phyloP scores from a whole-genome alignment of 768 basidiomycete species.

The Boletus vinaceobasis region DNA sequence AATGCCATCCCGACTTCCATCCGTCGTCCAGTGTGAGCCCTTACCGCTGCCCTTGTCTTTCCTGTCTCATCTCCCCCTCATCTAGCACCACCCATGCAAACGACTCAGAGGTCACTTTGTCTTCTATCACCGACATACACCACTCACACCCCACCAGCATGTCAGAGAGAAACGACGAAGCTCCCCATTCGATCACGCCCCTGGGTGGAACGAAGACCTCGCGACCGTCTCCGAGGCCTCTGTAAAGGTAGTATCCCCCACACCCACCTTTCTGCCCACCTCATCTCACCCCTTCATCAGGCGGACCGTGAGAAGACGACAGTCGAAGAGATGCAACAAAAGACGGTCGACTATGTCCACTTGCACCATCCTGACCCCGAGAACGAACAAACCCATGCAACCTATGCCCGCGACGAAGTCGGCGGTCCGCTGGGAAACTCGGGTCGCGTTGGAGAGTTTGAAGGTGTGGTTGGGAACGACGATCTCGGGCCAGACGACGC shows the following conservation, averaged over 20 bases:
- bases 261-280: background rate
- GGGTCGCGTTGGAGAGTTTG: slow-evolving; percentile 30
- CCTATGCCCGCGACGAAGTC: slow-evolving; percentile 28
- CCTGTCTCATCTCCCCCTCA: background rate
- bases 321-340: slow-evolving; percentile 19
- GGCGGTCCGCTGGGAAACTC: slow-evolving; percentile 27
- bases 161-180: slow-evolving; percentile 55
- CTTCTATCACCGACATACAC: background rate
- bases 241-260: slow-evolving; percentile 45
- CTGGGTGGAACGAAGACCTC: slow-evolving; percentile 70
- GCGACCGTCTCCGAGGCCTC: slow-evolving; percentile 63
- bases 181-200: slow-evolving; percentile 46
- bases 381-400: slow-evolving; percentile 21
- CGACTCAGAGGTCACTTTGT: slow-evolving; percentile 44
- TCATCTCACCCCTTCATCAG: slow-evolving; percentile 4
- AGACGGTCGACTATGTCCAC: slow-evolving; percentile 20
- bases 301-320: slow-evolving; percentile 22
- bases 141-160: slow-evolving; percentile 35
- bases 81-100: slow-evolving; percentile 58
- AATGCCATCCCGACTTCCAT: background rate
- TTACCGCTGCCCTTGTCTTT: background rate
- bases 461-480: slow-evolving; percentile 27
- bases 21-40: slow-evolving; percentile 6
- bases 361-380: slow-evolving; percentile 15
- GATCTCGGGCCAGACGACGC: slow-evolving; percentile 27